A percentile compares a stretch with the other conserved stretches of the same genome.
phyloP scores from a whole-genome alignment of 495 filamentous ascomycete species.

The Hyaloscypha variabilis region DNA sequence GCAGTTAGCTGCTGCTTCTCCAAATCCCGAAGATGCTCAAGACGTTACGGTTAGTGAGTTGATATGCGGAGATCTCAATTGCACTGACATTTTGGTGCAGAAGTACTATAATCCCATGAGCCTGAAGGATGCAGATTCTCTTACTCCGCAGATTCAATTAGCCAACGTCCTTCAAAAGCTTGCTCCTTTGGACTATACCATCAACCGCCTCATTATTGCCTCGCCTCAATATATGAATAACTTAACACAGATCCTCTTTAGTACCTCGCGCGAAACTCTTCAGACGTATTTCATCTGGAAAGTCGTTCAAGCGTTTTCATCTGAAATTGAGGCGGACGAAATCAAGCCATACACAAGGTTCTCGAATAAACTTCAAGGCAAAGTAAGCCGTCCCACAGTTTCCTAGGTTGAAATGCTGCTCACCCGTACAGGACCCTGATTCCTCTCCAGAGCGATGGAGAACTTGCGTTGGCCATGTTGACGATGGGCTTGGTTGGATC shows the following conservation, averaged over 20 bases:
- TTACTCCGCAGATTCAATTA: conserved; percentile 59
- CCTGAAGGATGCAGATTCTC: conserved; percentile 50
- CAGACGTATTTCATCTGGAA: conserved; percentile 65
- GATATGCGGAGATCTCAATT: background rate
- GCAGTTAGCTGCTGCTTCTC: conserved; percentile 60
- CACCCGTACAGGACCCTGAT: conserved; percentile 64
- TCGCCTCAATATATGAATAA: conserved; percentile 58
- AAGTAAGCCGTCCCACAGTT: conserved; percentile 18
- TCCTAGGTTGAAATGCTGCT: too few relatives aligned
- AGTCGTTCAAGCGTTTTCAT: conserved; percentile 53
- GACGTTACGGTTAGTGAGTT: conserved; percentile 48
- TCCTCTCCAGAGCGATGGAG: conserved; percentile 69
- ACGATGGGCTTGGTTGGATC: conserved; percentile 58
- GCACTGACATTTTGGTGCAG: background rate
- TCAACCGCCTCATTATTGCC: conserved; percentile 57
- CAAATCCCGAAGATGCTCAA: conserved; percentile 57
- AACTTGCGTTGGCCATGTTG: conserved; percentile 62
- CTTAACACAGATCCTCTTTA: conserved; percentile 48
- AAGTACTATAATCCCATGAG: conserved; percentile 61
- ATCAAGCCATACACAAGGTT: conserved; percentile 61
- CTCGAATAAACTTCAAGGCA: conserved; percentile 57
- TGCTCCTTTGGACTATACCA: conserved; percentile 50
- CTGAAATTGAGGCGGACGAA: conserved; percentile 58
- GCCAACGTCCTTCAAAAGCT: conserved; percentile 53
- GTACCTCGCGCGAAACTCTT: conserved; percentile 49